A percentile compares a stretch with the other conserved stretches of the same genome.
Conservation (phyloP, 1,139 yeast genomes). For the Hyphopichia khmerensis region DNA sequence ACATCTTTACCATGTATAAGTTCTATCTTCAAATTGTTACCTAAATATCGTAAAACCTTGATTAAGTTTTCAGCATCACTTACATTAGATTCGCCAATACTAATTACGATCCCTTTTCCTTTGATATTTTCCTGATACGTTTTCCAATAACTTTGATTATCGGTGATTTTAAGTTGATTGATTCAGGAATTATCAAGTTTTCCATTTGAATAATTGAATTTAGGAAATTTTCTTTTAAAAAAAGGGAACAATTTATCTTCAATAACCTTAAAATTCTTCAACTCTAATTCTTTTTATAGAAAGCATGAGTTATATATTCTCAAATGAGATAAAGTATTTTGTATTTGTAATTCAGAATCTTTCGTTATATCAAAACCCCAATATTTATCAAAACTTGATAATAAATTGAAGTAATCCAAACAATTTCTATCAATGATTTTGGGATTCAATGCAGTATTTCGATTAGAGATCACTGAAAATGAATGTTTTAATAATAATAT, state of each 20-base stretch:
- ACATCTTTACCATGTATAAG: slow-evolving; percentile 23
- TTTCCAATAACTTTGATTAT: slow-evolving; percentile 14
- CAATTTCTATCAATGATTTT: neutral
- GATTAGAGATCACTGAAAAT: neutral
- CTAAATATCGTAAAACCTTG: slow-evolving; percentile 24
- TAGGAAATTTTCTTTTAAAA: slow-evolving; percentile 15
- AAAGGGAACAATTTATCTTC: slow-evolving; percentile 20
- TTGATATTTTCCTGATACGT: slow-evolving; percentile 15
- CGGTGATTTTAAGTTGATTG: neutral
- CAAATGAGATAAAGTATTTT: slow-evolving; percentile 6
- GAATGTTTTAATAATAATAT: neutral
- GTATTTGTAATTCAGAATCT: neutral
- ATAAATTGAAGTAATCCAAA: neutral
- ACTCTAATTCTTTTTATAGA: neutral
- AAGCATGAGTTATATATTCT: slow-evolving; percentile 27
- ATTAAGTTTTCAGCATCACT: slow-evolving; percentile 23
- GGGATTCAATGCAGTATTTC: neutral
- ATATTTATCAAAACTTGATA: neutral
- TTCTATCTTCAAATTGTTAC: slow-evolving; percentile 27
- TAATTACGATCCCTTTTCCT: slow-evolving; percentile 28
- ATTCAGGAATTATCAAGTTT: neutral
- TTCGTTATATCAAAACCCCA: slow-evolving; percentile 3
- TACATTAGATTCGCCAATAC: slow-evolving; percentile 20
- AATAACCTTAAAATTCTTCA: slow-evolving; percentile 5
- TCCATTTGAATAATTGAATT: slow-evolving; percentile 6